phyloP scores from a whole-genome alignment of 1,284 basidiomycete species.

The Serendipita sp. region DNA sequence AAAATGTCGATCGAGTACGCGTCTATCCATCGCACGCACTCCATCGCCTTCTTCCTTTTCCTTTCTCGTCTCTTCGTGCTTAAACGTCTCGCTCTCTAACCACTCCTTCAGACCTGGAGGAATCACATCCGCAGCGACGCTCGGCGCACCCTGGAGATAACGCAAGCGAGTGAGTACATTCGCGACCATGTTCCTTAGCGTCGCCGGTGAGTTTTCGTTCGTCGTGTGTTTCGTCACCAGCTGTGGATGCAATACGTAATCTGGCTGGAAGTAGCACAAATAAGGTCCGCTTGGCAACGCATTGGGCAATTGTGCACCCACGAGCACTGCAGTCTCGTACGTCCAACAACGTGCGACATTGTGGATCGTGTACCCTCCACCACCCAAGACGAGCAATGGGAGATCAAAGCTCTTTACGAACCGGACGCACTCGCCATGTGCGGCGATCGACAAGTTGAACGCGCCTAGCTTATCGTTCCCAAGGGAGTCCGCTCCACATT shows the following conservation, averaged over 20 bases:
- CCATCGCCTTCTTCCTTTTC: constrained; percentile 44
- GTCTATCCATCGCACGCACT: constrained; percentile 35
- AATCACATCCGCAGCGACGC: constrained; percentile 91
- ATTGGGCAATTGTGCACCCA: constrained; percentile 72
- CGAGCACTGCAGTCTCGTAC: constrained; percentile 91
- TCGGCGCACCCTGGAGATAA: constrained; percentile 89
- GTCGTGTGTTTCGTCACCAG: constrained; percentile 74
- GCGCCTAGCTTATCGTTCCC: constrained; percentile 91
- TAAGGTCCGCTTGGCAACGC: constrained; percentile 82
- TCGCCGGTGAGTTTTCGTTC: constrained; percentile 77
- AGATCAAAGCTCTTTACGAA: constrained; percentile 88
- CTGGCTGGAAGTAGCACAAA: constrained; percentile 84
- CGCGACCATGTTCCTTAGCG: constrained; percentile 75
- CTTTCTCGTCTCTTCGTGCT: constrained; percentile 50
- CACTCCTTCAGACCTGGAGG: constrained; percentile 81
- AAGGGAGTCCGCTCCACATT: constrained; percentile 94
- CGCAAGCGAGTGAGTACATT: constrained; percentile 82
- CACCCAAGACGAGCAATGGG: constrained; percentile 82
- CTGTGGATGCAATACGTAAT: constrained; percentile 87
- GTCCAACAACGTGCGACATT: constrained; percentile 98
- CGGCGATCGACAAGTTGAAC: constrained; percentile 98
- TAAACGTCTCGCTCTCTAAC: constrained; percentile 62
- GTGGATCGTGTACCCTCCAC: constrained; percentile 91
- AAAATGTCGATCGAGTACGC: constrained; percentile 33
- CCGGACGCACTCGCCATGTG: constrained; percentile 94